These are phyloP conservation scores for Scheffersomyces insectosa DNA, from an alignment of 1,139 yeast genomes.

Conservation along the genomic window DNA sequence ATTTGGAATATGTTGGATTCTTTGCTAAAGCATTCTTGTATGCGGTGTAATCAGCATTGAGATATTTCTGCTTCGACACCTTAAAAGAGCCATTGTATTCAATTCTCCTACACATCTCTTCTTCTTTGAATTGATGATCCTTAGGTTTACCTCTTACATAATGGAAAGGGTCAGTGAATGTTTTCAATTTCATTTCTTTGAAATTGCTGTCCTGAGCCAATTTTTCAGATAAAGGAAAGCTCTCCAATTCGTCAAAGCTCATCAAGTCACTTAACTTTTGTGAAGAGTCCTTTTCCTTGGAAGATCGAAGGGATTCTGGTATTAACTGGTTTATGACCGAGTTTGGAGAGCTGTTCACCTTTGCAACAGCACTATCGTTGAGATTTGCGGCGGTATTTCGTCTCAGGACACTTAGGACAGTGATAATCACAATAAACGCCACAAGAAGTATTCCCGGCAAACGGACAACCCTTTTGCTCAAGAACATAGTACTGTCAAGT, in stretches of 20 bases:
- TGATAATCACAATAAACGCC: too few species aligned
- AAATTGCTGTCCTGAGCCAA: slow-evolving; percentile 2
- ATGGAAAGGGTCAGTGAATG: slow-evolving; percentile 21
- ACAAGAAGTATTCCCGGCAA: too few species aligned
- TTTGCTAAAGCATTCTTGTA: slow-evolving; percentile 16
- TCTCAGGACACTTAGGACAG: too few species aligned
- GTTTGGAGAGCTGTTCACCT: too few species aligned
- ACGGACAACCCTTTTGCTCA: too few species aligned
- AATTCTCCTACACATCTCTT: slow-evolving; percentile 16
- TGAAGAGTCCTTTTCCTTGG: too few species aligned
- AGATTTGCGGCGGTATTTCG: too few species aligned
- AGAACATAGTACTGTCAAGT: too few species aligned
- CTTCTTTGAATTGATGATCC: slow-evolving; percentile 13
- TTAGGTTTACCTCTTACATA: slow-evolving; percentile 9
- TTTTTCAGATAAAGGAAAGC: slow-evolving; percentile 11
- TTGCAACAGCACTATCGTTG: too few species aligned
- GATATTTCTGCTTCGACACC: slow-evolving; percentile 15
- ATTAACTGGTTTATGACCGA: too few species aligned
- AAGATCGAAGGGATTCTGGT: too few species aligned
- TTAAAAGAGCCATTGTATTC: slow-evolving; percentile 14
- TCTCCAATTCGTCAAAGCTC: not conserved
- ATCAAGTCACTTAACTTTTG: too few species aligned
- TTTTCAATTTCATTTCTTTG: slow-evolving; percentile 8
- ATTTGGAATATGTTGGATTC: slow-evolving; percentile 13
- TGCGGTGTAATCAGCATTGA: slow-evolving; percentile 18